A percentile compares a stretch with the other conserved stretches of the same genome.
These are phyloP conservation scores for Aureobasidium sp. DNA, from an alignment of 2,329 filamentous ascomycete genomes.

Conservation along the genomic window DNA sequence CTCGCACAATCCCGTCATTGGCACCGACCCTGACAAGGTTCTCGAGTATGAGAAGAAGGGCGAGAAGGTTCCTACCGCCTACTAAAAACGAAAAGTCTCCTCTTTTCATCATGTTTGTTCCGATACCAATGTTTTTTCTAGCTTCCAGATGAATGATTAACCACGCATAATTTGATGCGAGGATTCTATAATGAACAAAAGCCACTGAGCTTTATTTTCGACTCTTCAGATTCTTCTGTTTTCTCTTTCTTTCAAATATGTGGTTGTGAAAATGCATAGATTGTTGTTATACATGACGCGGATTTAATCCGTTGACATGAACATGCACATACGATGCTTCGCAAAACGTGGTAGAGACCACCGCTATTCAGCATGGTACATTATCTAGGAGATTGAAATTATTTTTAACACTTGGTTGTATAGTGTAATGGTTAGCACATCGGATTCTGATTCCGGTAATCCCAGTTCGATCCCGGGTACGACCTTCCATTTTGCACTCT, in stretches of 20 bases:
- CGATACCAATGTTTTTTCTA: background rate
- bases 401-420: background rate
- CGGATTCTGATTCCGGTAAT: conserved; percentile 14
- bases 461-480: conserved; percentile 10
- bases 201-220: background rate
- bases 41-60: conserved; percentile 16
- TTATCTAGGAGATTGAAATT: background rate
- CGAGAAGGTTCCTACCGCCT: background rate
- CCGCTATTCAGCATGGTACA: too few species aligned
- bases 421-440: conserved; percentile 14
- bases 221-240: background rate
- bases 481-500: background rate
- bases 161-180: background rate
- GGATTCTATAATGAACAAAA: conserved; percentile 4
- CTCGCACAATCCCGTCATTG: conserved; percentile 16
- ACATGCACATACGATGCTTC: too few species aligned
- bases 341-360: too few species aligned
- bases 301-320: too few species aligned
- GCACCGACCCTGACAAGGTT: conserved; percentile 14
- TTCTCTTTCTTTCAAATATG: background rate
- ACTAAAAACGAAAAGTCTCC: background rate
- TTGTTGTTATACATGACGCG: too few species aligned
- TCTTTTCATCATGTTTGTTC: background rate
- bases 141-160: background rate
- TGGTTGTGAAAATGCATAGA: background rate